Base-by-base conservation (phyloP, 2,329 filamentous ascomycete genomes). In the Penicillium verrucosum region DNA sequence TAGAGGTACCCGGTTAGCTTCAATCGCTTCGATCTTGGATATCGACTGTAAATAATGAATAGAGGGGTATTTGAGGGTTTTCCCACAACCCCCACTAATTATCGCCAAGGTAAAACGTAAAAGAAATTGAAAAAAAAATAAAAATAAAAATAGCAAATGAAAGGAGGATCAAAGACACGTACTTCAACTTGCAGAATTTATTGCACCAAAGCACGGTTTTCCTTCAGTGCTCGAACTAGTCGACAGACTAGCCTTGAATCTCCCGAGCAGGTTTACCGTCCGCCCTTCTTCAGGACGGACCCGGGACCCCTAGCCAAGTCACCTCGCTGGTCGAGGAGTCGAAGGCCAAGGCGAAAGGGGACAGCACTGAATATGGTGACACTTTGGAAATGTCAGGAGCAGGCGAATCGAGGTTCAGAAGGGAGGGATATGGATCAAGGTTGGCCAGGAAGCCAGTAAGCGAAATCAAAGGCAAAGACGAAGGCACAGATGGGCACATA, bases 221-320 rank as follows among this genome's bases (percentile, higher is more conserved):
- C 37, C 46, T 51, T 57, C 34, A 29, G 46, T 54, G 51, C 51
- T 46, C 49, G 51, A 52, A 41, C 34, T 34, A 40, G 42, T 46
- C 48, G 23, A 51, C 40, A 38, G 45, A 59, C 62, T 58, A 60
- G 58, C 45, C 55, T 47, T 46, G 38, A 59, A 64, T 53, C 46
- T 59, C 61, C 59, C 59, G 55, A 67, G 66, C 60, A 66, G 72
- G 69, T 66, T 79, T 78, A 78, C 75, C 76, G 77, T 80, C 78
- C 78, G 77, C 74, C 77, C 76, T 76, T 73, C 59, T 74, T 78
- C 76, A 80, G 76, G 78, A 79, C 78, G 77, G 78, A 80, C 77
- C 72, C 65, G 70, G 67, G 65, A 74, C 77, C 77, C 72, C 73
- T 78, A 78, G 66, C 75, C 78, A 79, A 66, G 73, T 65, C 71